Evolutionary conservation across 1,284 basidiomycete genomes (phyloP), one percentile per base, ranked within the genome.

Genomic region (Inonotus hispidus): DNA sequence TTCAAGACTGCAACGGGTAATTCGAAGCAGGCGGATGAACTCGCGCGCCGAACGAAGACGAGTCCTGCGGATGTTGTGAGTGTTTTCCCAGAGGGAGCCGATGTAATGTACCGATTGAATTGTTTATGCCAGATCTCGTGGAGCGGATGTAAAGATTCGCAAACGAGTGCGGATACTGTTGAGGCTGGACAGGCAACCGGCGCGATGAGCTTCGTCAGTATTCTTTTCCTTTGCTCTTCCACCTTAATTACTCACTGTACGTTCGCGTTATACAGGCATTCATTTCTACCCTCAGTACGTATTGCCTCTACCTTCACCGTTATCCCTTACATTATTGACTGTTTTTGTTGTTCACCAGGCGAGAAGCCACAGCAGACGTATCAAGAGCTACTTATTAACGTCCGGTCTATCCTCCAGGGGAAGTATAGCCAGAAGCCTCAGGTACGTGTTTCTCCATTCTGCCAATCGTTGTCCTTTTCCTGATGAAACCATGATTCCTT

Each of bases 131-230:
- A 82, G 80, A 88, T 92, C 35, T 85, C 84, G 13, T 95, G 87
- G 84, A 90, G 89, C 68, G 95, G 94, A 4, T 97, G 95, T 75
- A 95, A 93, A 70, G 95, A 98, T 71, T 83, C 85, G 14, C 94
- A 97, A 74, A 98, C 95, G 8, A 93, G 90, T 68, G 95, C 95
- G 13, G 95, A 98, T 71, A 89, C 93, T 0, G 77, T 80, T 58
- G 91, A 95, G 72, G 83, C 83, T 3, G 93, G 93, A 1, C 77
- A 81, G 59, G 93, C 89, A 3, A 93, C 92, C 1, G 95, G 95
- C 49, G 93, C 93, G 1, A 95, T 95, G 93, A 88, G 84, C 70
- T 85, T 79, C 67, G 87, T 88, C 66, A 53, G 83, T 77, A 19
- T 27, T 29, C 49, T 14, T 32, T 59, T 47, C 49, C 2, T 62